Evolutionary conservation across 2,329 filamentous ascomycete species (phyloP), one percentile per base, ranked within the genome.

Genomic region (Colletotrichum somersetense): DNA sequence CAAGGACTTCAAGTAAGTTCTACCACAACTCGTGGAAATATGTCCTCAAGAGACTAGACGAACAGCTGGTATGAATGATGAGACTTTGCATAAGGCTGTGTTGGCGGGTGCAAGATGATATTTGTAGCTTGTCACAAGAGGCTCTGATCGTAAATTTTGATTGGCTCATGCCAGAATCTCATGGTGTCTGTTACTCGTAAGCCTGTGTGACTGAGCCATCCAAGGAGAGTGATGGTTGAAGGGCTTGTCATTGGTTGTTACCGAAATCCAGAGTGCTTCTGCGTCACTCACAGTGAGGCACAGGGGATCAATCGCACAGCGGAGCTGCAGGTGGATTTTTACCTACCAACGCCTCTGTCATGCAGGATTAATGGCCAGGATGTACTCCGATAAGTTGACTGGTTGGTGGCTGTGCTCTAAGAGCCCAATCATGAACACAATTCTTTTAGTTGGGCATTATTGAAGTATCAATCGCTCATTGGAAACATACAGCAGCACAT

Each of bases 91-190:
- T 16, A 14, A 40, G 53, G 53, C 53, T 57, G 11, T 23, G 20
- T 23, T 23, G 33, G 33, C 8, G 23, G 23, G 23, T 16, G 4
- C 11, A 20, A 5, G 38, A 18, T 4, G 6, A 23, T 26, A 59
- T 59, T 44, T 59, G 56, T 23, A 50, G 12, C 11, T 50, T 14
- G 14, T 6, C 44, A 3, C 33, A 26, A 11, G 2, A 12, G 6
- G 12, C 18, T 3, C 30, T 38, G 6, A 3, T 23, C 20, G 16
- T 16, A 8, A 11, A 11, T 35, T 12, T 18, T 40, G 44, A 63
- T 63, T 63, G 61, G 61, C 2, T 30, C 11, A 18, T 33, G n/a
- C 35, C 48, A 5, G 6, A 63, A 63, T 63, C 61, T 33, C 6
- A 44, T 55, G 57, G n/a, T 44, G 23, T 44, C 8, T 23, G 30